Percentiles rank a stretch among this genome's conserved stretches.
Evolutionary conservation across 2,329 filamentous ascomycete species (phyloP).

Genomic region (Calonectria pteridis): DNA sequence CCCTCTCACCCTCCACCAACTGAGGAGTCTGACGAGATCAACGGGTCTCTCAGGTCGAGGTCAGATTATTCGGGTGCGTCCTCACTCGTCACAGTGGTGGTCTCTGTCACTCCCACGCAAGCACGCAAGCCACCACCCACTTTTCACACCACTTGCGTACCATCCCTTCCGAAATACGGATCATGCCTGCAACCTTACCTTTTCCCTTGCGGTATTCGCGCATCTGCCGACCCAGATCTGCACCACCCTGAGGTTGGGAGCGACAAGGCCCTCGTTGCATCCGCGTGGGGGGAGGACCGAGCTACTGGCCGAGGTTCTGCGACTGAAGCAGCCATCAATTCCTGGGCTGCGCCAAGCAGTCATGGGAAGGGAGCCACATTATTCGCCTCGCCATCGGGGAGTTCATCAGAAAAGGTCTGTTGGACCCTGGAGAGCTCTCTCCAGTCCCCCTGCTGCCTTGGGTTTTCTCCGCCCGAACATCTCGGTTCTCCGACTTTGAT

Average conservation of each 20-base stretch:
- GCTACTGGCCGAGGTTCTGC: conserved; percentile 25
- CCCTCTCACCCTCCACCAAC: not conserved
- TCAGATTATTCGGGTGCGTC: conserved; percentile 13
- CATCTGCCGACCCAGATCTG: conserved; percentile 42
- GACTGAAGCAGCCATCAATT: conserved; percentile 30
- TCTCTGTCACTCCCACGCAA: conserved; percentile 19
- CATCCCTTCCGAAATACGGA: conserved; percentile 17
- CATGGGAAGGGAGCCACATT: not conserved
- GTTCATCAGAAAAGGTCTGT: conserved; percentile 18
- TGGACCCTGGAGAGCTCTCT: not conserved
- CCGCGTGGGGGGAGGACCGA: conserved; percentile 32
- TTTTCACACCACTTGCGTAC: conserved; percentile 22
- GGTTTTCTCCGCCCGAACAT: conserved; percentile 9
- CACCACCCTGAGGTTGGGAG: conserved; percentile 29
- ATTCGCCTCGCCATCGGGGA: conserved; percentile 18
- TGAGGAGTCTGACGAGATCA: conserved; percentile 2
- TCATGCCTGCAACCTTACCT: conserved; percentile 14
- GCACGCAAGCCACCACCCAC: conserved; percentile 11
- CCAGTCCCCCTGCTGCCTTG: not conserved
- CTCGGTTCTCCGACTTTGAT: conserved; percentile 11
- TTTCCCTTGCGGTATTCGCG: conserved; percentile 24
- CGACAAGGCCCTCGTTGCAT: conserved; percentile 39
- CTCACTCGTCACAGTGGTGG: conserved; percentile 3
- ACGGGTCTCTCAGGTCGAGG: not conserved
- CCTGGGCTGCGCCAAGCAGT: conserved; percentile 5